Evolutionary conservation across 768 basidiomycete species (phyloP), one percentile per base, ranked within the genome.

Genomic region (Agrocybe praecox): DNA sequence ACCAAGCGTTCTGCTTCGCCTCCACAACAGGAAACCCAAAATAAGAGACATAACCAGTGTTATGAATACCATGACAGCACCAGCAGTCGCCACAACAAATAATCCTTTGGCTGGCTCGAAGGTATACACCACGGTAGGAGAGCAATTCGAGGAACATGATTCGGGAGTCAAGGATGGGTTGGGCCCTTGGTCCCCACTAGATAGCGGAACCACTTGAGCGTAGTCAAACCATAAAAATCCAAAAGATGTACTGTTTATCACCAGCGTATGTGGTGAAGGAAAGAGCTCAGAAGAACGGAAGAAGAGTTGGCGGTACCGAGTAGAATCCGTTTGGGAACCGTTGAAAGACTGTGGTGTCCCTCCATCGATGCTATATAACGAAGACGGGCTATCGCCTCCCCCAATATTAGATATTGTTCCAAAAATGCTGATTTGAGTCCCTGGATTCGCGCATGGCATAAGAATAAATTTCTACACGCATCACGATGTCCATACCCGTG

Each of bases 211-310:
- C 29, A 58, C 42, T 36, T 40, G 26, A 21, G 52, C 42, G 18
- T 58, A 58, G 15, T 58, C 56, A 26, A 58, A 46, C 21, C 36
- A 58, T n/a, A 43, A 58, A 7, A 34, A n/a, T 8, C 46, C n/a
- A 33, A 48, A 52, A 15, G 46, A 47, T 21, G 47, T 26, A n/a
- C 34, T 15, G 2, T 51, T 58, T 19, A 58, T 47, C 4, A 53
- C 19, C n/a, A 58, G 42, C 2, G 56, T 58, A 34, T 58, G 56
- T 26, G 46, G 11, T 33, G 44, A 45, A 18, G 56, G 44, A 9
- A 18, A 23, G 5, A 58, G 34, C 10, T 52, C 11, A 6, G 23
- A 19, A 32, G 56, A 58, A 5, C 17, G 14, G 19, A 48, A 58
- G 47, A 58, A 58, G 18, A 34, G 56, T 10, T 49, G 46, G 1